Base-by-base conservation (phyloP, 306 rosid genomes). In the Abrus pulchellus region DNA sequence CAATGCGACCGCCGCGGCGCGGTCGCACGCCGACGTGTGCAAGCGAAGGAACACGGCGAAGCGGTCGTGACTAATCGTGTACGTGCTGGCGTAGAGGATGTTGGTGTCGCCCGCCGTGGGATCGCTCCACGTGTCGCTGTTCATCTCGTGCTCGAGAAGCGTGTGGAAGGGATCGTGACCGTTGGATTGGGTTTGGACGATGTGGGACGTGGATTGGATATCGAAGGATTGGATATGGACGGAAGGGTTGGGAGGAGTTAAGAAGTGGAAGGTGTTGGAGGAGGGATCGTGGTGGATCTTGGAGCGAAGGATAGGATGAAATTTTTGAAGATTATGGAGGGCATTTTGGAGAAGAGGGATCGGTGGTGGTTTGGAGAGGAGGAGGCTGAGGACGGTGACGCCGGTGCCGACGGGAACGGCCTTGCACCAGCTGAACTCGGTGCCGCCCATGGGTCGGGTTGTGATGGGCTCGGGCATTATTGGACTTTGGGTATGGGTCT, bases 371-470 rank as follows among this genome's bases (percentile, higher is more conserved):
- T 90, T 93, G 1, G 98, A 86, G 82, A 95, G 72, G 78, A 88
- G 94, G 87, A 95, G 86, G 38, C 90, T 89, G 0, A 93, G 80
- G 13, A 93, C 99, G 1, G 99, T 91, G 33, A 87, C 73, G 59
- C 99, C 99, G 14, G 99, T 95, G 84, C 99, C 97, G n/a, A 55
- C 9, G 7, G 92, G 97, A 0, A 90, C 98, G 59, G 96, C 93
- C 79, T 68, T 83, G 93, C 98, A 93, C 99, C 99, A 95, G 83
- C 96, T 88, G 93, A 72, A 83, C 82, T 95, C 99, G 34, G 97
- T 95, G 79, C 97, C 98, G 6, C 99, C 99, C 44, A 87, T 91
- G 67, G 86, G 80, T 48, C 99, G 92, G 61, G 62, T 13, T 2
- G 43, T 14, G 9, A 40, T 76, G 41, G 76, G 10, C 5, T 80